phyloP scores from a whole-genome alignment of 2,329 filamentous ascomycete genomes.

The Penicillium sp. region DNA sequence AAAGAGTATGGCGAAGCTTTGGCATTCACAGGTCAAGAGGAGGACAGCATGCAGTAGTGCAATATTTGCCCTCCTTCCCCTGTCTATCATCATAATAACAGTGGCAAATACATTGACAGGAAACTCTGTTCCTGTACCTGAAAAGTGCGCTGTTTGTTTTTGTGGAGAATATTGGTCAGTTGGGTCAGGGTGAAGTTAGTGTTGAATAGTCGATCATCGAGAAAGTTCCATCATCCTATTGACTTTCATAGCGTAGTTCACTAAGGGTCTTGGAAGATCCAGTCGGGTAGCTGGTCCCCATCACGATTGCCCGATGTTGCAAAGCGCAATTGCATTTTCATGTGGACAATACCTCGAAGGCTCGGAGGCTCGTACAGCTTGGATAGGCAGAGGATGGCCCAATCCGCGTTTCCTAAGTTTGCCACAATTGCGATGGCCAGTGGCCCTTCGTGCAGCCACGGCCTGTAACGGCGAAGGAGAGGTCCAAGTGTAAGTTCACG shows the following conservation, averaged over 20 bases:
- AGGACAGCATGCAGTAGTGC: not conserved
- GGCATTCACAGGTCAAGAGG: not conserved
- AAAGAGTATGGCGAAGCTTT: conserved; percentile 12
- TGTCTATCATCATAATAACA: not conserved
- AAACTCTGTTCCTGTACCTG: conserved; percentile 3
- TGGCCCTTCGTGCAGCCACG: not conserved
- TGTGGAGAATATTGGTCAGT: not conserved
- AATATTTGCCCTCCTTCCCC: not conserved
- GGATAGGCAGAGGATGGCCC: conserved; percentile 19
- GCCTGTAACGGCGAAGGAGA: not conserved
- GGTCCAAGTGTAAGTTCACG: conserved; percentile 19
- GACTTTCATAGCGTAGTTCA: conserved; percentile 6
- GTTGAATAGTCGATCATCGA: conserved; percentile 5
- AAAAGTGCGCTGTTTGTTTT: not conserved
- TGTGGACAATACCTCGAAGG: not conserved
- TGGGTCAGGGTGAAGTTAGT: not conserved
- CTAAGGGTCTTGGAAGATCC: not conserved
- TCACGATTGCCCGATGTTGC: not conserved
- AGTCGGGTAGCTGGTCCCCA: not conserved
- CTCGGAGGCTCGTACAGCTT: not conserved
- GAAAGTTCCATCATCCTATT: conserved; percentile 21
- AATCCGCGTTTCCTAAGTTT: conserved; percentile 14
- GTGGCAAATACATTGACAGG: not conserved
- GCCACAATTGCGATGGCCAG: conserved; percentile 7
- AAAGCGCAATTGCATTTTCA: not conserved